Evolutionary conservation across 768 basidiomycete species (phyloP), one percentile per base, ranked within the genome.

Genomic region (Leccinum incarnatum): DNA sequence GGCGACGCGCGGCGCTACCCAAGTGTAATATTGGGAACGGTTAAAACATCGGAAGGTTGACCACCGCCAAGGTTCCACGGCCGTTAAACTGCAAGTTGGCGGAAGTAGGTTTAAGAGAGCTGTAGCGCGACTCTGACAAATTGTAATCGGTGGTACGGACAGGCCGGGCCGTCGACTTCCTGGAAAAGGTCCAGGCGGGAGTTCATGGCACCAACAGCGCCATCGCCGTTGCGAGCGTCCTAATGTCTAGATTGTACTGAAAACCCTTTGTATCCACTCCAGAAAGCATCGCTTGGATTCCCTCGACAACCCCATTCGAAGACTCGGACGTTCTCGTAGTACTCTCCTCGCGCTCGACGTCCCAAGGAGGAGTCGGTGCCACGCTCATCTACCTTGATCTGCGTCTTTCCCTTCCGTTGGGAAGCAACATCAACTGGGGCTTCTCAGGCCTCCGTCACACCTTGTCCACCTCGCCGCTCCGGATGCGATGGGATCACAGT

Each of bases 311-410:
- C 12, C 27, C 58, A 30, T 71, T 54, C 50, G 70, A 71, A 55
- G 68, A 69, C 49, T 69, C 65, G 3, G 62, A 67, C 23, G 70
- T 71, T 23, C 65, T 71, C 25, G 68, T 71, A 30, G n/a, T n/a
- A n/a, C 56, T 69, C n/a, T 71, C 62, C 12, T 69, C 68, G 29
- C 68, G 68, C 8, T 61, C 65, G 6, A 67, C 70, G 6, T 64
- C 64, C 23, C 51, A 57, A 8, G 58, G 48, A 5, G 29, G 11
- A 17, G 48, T 69, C 37, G 67, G 55, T 9, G 54, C 59, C 45
- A 64, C 56, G 3, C 69, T 62, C 10, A 53, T 69, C 23, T 71
- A 64, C 45, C 69, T 69, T 15, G 69, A 69, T 48, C 56, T 69
- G 11, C 68, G 68, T 17, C 69, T 71, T 5, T 67, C 67, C 23